phyloP scores from a whole-genome alignment of 1,139 yeast genomes.

The Candida labiduridarum region DNA sequence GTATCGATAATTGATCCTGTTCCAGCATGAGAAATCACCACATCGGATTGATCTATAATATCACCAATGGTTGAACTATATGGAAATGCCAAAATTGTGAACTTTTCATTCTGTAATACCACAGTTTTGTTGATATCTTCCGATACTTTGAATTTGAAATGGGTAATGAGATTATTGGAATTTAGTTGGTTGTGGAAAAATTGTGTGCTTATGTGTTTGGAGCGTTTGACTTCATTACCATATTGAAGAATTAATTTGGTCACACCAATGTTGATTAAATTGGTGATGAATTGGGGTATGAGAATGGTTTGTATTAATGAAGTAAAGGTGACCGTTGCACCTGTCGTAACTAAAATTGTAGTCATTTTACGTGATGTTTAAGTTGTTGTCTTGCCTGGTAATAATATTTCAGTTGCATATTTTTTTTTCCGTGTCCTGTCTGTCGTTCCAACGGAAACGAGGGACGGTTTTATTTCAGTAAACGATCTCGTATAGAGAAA shows the following conservation, averaged over 20 bases:
- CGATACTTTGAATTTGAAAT: slow-evolving; percentile 14
- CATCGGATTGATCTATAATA: slow-evolving; percentile 44
- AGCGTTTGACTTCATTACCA: slow-evolving; percentile 53
- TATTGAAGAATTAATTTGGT: slow-evolving; percentile 60
- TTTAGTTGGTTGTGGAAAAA: slow-evolving; percentile 22
- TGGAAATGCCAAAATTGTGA: slow-evolving; percentile 44
- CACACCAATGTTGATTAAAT: slow-evolving; percentile 36
- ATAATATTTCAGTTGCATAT: neutral
- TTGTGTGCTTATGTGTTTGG: slow-evolving; percentile 26
- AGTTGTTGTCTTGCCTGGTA: neutral
- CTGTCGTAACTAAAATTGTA: slow-evolving; percentile 50
- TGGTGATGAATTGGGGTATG: slow-evolving; percentile 34
- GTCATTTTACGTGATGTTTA: slow-evolving; percentile 8
- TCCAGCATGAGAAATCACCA: slow-evolving; percentile 89
- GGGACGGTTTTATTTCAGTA: neutral
- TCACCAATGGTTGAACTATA: slow-evolving; percentile 44
- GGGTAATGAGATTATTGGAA: slow-evolving; percentile 13
- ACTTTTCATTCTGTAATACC: slow-evolving; percentile 4
- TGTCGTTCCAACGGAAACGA: neutral
- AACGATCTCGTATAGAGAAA: neutral
- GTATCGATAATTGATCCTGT: slow-evolving; percentile 91
- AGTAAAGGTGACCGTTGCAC: slow-evolving; percentile 82
- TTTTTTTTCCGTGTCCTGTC: neutral
- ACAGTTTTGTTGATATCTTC: neutral
- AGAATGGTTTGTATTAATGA: slow-evolving; percentile 49